phyloP scores from a whole-genome alignment of 805 yeast genomes.

The Ogataea pini region DNA sequence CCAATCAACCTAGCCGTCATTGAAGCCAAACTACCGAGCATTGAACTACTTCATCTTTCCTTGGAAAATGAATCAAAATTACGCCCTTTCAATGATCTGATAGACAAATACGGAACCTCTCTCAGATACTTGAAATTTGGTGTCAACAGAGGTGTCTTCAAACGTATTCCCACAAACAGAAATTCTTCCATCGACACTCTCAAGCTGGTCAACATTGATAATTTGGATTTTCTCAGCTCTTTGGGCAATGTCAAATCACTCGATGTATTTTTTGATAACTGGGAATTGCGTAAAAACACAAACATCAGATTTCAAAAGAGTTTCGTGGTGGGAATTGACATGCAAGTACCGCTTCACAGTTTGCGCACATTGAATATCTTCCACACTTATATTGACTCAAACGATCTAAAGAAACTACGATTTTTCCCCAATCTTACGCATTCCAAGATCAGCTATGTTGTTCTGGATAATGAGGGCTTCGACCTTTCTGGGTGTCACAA shows the following conservation, averaged over 20 bases:
- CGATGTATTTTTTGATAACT: constrained; percentile 35
- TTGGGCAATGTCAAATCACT: constrained; percentile 25
- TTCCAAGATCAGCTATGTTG: constrained; percentile 34
- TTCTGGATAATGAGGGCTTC: constrained; percentile 31
- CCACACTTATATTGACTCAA: constrained; percentile 33
- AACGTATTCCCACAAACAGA: constrained; percentile 24
- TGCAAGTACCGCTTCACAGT: constrained; percentile 19
- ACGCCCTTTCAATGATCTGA: constrained; percentile 32
- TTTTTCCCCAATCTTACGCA: constrained; percentile 32
- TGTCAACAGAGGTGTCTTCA: constrained; percentile 33
- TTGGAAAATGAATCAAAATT: constrained; percentile 33
- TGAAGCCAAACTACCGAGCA: constrained; percentile 27
- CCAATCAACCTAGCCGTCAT: constrained; percentile 32
- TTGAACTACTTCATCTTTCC: constrained; percentile 31
- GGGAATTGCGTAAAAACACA: constrained; percentile 33
- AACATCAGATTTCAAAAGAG: constrained; percentile 27
- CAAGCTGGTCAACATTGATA: constrained; percentile 33
- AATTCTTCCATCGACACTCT: constrained; percentile 25
- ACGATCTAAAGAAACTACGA: constrained; percentile 28
- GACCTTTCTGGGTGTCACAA: constrained; percentile 30
- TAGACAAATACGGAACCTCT: constrained; percentile 24
- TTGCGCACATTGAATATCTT: constrained; percentile 31
- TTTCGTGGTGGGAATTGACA: constrained; percentile 27
- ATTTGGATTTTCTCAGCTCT: constrained; percentile 30
- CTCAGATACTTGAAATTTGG: constrained; percentile 33